Conservation (phyloP, 306 rosid species). For the Oxytropis ochrocephala region DNA sequence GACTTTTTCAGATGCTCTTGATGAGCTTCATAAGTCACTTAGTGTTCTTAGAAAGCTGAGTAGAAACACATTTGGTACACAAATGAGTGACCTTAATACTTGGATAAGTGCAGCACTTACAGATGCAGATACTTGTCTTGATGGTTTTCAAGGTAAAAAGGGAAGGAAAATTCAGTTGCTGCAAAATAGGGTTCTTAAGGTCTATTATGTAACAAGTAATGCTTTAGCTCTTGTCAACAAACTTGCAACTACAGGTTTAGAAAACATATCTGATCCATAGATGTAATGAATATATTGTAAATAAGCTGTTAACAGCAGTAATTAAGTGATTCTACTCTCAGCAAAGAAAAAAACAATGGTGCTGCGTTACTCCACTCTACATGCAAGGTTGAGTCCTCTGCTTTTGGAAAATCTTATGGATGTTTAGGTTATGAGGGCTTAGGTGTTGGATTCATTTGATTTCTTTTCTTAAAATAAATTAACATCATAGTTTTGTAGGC, state of each 20-base stretch:
- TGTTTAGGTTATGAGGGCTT: background rate
- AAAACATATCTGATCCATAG: slow-evolving; percentile 22
- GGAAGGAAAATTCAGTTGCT: slow-evolving; percentile 24
- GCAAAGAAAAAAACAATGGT: background rate
- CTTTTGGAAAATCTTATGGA: background rate
- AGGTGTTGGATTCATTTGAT: no score
- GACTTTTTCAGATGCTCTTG: slow-evolving; percentile 34
- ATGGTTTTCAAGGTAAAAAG: slow-evolving; percentile 41
- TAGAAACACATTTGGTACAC: slow-evolving; percentile 39
- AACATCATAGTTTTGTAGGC: background rate
- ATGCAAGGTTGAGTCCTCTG: background rate
- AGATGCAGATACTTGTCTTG: slow-evolving; percentile 48
- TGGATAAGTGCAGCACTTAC: slow-evolving; percentile 77
- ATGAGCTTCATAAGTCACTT: slow-evolving; percentile 53
- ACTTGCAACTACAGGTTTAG: slow-evolving; percentile 44
- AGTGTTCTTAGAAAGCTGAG: slow-evolving; percentile 47
- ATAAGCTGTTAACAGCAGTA: background rate
- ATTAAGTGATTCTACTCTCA: background rate
- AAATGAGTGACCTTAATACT: slow-evolving; percentile 51
- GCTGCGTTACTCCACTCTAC: background rate
- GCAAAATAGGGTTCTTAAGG: slow-evolving; percentile 30
- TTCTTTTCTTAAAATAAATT: background rate
- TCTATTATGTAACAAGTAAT: slow-evolving; percentile 40
- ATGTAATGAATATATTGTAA: background rate
- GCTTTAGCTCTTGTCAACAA: slow-evolving; percentile 63